Evolutionary conservation across 2,329 filamentous ascomycete genomes (phyloP), one percentile per base, ranked within the genome.

Genomic region (Cordyceps pruinosa): DNA sequence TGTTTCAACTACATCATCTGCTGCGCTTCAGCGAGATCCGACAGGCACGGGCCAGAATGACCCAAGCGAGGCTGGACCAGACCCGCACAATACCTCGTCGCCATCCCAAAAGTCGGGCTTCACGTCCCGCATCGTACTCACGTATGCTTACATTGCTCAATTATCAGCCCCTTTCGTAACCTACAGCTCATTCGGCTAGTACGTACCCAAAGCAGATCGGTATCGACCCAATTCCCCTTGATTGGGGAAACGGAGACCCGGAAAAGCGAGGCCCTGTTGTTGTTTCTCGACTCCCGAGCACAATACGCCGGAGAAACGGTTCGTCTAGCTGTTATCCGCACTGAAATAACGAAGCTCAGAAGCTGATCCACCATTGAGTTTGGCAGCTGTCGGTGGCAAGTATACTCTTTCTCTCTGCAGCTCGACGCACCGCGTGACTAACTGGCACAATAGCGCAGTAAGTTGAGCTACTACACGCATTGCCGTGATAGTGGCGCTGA

Each of bases 121-220:
- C 60, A 77, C 78, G 10, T 81, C 79, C 53, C 77, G 80, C 21
- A 82, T 83, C 59, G 74, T 82, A 60, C 72, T 83, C 60, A 83
- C 80, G 78, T 80, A 41, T 37, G 49, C 26, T 25, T 17, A 9
- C 23, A n/a, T 30, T 30, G 46, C 4, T 17, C 25, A 39, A 12
- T 30, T 19, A 42, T n/a, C 4, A 26, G 6, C 5, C n/a, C 21
- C 23, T n/a, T 3, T 45, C 19, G n/a, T 23, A 21, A 23, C 19
- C 8, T n/a, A 45, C n/a, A 35, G 39, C 42, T 52, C 13, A 57
- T 30, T 32, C 39, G 32, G 41, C 13, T 44, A 84, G 81, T 51
- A 96, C 92, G 6, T 97, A 97, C 72, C 93, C 93, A 28, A 91
- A 90, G 65, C 93, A 97, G 74, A 90, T 89, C 63, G 93, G 93